A percentile compares a stretch with the other conserved stretches of the same genome.
phyloP scores from a whole-genome alignment of 1,284 basidiomycete species.

The Ganoderma meredithae region DNA sequence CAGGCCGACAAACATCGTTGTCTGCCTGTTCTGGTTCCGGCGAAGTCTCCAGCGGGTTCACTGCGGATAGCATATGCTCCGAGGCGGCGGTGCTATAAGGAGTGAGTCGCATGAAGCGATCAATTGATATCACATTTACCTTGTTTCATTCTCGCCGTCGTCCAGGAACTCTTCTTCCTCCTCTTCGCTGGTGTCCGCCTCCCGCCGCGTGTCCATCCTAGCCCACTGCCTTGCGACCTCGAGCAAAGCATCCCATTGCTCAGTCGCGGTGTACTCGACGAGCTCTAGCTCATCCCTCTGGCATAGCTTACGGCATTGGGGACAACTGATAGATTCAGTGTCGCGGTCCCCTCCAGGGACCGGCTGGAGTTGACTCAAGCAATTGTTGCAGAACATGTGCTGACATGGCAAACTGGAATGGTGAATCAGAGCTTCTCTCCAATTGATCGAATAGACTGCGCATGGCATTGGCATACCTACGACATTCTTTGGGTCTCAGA shows the following conservation, averaged over 20 bases:
- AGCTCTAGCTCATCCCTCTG: constrained; percentile 47
- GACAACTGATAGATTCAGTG: constrained; percentile 46
- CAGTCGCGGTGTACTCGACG: constrained; percentile 50
- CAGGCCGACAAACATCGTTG: no score
- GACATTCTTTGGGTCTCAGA: constrained; percentile 46
- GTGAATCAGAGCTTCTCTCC: not conserved
- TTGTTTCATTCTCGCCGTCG: constrained; percentile 7
- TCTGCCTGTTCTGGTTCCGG: constrained; percentile 16
- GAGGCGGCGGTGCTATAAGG: constrained; percentile 16
- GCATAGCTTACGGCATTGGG: constrained; percentile 47
- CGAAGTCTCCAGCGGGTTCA: constrained; percentile 22
- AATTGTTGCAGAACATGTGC: constrained; percentile 51
- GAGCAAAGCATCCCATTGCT: constrained; percentile 58
- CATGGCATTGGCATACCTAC: constrained; percentile 37
- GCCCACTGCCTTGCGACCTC: constrained; percentile 51
- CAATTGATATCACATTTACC: not conserved
- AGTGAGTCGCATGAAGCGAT: not conserved
- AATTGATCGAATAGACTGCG: no score
- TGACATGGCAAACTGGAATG: constrained; percentile 49
- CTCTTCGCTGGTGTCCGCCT: constrained; percentile 50
- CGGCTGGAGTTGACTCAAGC: constrained; percentile 41
- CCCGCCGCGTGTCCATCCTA: constrained; percentile 46
- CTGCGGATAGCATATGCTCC: not conserved
- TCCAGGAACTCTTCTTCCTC: constrained; percentile 38
- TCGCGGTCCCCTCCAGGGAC: constrained; percentile 26